A percentile compares a stretch with the other conserved stretches of the same genome.
Conservation (phyloP, 768 basidiomycete genomes). For the Pulveroboletus sp. region DNA sequence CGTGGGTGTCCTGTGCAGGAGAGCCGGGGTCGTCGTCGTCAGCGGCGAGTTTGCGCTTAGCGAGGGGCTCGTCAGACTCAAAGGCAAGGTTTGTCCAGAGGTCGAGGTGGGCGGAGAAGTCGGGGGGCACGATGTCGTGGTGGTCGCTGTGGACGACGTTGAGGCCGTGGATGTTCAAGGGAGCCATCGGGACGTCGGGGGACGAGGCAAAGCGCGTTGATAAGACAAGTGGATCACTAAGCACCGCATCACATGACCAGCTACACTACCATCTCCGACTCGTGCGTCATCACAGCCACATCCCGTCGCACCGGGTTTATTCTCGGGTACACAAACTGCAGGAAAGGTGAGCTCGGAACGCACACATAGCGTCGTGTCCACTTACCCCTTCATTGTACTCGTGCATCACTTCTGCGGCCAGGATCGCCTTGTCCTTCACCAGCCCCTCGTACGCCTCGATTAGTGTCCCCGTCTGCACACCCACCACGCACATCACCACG, state of each 20-base stretch:
- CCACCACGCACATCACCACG: slow-evolving; percentile 63
- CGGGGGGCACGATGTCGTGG: slow-evolving; percentile 64
- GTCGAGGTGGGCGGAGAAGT: slow-evolving; percentile 74
- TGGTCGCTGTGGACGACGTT: slow-evolving; percentile 57
- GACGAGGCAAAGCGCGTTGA: slow-evolving; percentile 1
- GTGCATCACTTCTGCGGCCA: slow-evolving; percentile 77
- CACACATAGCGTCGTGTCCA: slow-evolving; percentile 4
- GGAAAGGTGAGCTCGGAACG: not conserved
- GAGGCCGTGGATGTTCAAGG: slow-evolving; percentile 71
- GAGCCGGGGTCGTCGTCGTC: slow-evolving; percentile 40
- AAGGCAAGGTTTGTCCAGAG: slow-evolving; percentile 84
- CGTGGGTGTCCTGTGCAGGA: slow-evolving; percentile 53
- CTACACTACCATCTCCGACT: slow-evolving; percentile 59
- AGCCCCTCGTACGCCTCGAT: slow-evolving; percentile 51
- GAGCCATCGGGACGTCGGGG: slow-evolving; percentile 42
- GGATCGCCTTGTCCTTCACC: slow-evolving; percentile 71
- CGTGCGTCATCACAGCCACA: slow-evolving; percentile 81
- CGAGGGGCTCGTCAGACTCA: slow-evolving; percentile 68
- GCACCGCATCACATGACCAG: slow-evolving; percentile 7
- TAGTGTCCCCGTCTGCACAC: slow-evolving; percentile 53
- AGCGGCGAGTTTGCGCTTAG: slow-evolving; percentile 35
- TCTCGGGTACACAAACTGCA: slow-evolving; percentile 81
- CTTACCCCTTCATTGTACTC: slow-evolving; percentile 80
- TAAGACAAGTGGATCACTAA: slow-evolving; percentile 14
- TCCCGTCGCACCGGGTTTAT: slow-evolving; percentile 74